phyloP scores from a whole-genome alignment of 2,329 filamentous ascomycete genomes.

The Claviceps quebecensis region DNA sequence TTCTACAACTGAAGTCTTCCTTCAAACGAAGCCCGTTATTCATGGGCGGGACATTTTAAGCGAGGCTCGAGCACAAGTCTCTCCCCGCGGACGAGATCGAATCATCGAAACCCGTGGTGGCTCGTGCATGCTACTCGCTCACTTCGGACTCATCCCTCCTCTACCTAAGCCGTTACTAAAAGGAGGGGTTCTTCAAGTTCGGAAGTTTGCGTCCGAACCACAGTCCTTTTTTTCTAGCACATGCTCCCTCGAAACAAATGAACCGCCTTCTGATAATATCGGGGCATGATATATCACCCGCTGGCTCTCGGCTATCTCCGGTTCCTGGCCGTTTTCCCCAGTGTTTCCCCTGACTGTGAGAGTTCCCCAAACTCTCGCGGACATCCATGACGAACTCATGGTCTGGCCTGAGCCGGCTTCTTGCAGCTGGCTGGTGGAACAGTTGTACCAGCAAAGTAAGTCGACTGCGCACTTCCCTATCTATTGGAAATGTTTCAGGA shows the following conservation, averaged over 20 bases:
- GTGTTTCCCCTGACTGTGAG: not conserved
- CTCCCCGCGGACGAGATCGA: not conserved
- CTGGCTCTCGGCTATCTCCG: not conserved
- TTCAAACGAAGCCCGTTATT: not conserved
- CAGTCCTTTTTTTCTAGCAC: not conserved
- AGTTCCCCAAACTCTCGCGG: not conserved
- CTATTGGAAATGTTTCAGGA: not conserved
- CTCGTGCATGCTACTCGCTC: not conserved
- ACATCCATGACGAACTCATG: not conserved
- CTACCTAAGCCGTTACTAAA: too few relatives aligned
- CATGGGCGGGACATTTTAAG: not conserved
- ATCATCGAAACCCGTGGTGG: not conserved
- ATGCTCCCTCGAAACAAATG: not conserved
- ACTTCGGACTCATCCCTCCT: not conserved
- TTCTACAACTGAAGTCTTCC: not conserved
- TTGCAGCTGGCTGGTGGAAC: slow-evolving; percentile 1
- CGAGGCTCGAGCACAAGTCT: not conserved
- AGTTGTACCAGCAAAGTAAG: not conserved
- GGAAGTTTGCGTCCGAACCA: not conserved
- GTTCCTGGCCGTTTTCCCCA: not conserved
- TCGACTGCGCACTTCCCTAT: not conserved
- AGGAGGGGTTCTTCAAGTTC: not conserved
- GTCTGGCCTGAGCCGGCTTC: not conserved
- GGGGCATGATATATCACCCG: not conserved
- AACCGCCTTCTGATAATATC: not conserved